Base-by-base conservation (phyloP, 306 rosid genomes). In the Medicago ruthenica region DNA sequence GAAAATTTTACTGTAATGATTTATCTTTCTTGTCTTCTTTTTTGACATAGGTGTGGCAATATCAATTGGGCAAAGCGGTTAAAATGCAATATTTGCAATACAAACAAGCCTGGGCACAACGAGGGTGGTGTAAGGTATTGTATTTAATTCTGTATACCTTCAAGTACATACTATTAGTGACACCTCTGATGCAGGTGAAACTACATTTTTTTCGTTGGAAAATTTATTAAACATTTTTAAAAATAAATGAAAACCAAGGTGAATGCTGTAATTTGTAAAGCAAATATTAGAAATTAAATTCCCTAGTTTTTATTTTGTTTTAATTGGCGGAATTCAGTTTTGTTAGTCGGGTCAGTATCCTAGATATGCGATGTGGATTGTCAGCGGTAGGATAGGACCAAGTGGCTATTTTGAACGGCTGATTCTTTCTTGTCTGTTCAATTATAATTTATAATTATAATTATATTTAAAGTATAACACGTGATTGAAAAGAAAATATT, bases 31-130 rank as follows among this genome's bases (percentile, higher is more conserved):
- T 69, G 45, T 67, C 44, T 67, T 65, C 22, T 31, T 27, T 39
- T 57, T 69, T 82, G 71, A 18, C 74, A 62, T 81, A 95, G 99
- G 99, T 95, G 99, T 88, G 99, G 79, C 79, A 95, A 95, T 79
- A 92, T 95, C 87, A 95, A 95, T 67, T 95, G 99, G 99, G 99
- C 99, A 48, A 95, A 95, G 89, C 90, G 99, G 63, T 83, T 83
- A 13, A 95, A 95, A 83, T 95, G 99, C 90, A 95, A 95, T 74
- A 86, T 95, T 78, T 95, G 99, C 93, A 95, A 95, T 85, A 95
- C 99, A 20, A 95, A 95, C 67, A 95, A 89, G 81, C 97, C 99
- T 15, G 99, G 99, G 75, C 92, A 85, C 75, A 90, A 76, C 55
- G 99, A 95, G 82, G 99, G 99, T 82, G 99, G 99, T 31, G 97